Evolutionary conservation across 2,329 filamentous ascomycete genomes (phyloP), one percentile per base, ranked within the genome.

Genomic region (Hypoxylon sp.): DNA sequence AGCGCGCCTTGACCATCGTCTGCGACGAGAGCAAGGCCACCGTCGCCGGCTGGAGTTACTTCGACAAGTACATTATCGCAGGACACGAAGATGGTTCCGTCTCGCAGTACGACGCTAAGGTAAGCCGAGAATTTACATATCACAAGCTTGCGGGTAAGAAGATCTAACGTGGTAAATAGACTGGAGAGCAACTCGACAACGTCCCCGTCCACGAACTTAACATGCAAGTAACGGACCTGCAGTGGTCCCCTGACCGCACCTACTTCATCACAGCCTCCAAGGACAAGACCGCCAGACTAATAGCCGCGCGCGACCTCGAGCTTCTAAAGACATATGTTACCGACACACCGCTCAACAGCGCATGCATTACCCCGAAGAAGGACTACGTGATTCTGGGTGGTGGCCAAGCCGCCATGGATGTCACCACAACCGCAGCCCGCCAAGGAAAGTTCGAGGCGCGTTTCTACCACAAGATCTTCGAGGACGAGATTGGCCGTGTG

Each of bases 381-480:
- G 94, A 98, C 80, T 99, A 93, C 79, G 95, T 99, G 73, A 97
- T 99, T 78, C 91, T 99, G 48, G 96, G 96, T 77, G 96, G 96
- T 89, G 96, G 96, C 76, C 96, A 99, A 85, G 96, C 94, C 72
- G 96, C 96, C 79, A 98, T 98, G 94, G 95, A 98, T 80, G 96
- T 99, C 83, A 99, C 96, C 65, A 97, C 93, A 60, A 98, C 96
- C 56, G 92, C 92, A 35, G 91, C 94, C 54, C 90, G 96, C 74
- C 96, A 99, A 87, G 96, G 96, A 84, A 98, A 98, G 85, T 99
- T 99, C 86, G 96, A 99, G 84, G 96, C 96, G 48, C 91, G 96
- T 73, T 99, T 99, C 88, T 99, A 98, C 88, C 96, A 99, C 91
- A 98, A 97, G 88, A 92, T 99, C 81, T 98, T 99, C 81, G 94